phyloP scores from a whole-genome alignment of 192 early-diverging fungal genomes.

The Backusella westeae region DNA sequence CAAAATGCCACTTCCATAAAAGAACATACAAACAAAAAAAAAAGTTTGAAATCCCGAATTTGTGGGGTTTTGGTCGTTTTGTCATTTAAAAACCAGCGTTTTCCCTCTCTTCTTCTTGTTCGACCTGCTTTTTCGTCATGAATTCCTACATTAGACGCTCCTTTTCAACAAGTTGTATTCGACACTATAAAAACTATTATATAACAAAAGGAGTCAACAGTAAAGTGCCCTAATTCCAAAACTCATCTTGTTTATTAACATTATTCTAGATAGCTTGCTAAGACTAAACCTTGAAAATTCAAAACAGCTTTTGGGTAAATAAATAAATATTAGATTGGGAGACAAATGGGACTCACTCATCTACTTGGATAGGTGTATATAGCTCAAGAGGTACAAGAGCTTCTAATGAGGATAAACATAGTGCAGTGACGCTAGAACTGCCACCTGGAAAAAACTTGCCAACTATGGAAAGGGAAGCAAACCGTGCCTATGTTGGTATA shows the following conservation, averaged over 20 bases:
- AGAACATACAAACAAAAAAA: background rate
- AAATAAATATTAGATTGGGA: background rate
- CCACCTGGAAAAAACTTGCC: background rate
- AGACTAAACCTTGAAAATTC: slow-evolving; percentile 46
- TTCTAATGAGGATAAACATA: slow-evolving; percentile 56
- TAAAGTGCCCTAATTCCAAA: background rate
- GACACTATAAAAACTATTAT: slow-evolving; percentile 26
- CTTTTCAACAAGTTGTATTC: background rate
- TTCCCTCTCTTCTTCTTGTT: background rate
- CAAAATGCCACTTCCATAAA: no score
- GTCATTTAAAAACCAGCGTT: background rate
- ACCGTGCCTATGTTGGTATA: slow-evolving; percentile 49
- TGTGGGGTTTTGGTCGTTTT: background rate
- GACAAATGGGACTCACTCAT: background rate
- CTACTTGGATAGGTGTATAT: slow-evolving; percentile 17
- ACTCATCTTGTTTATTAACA: background rate
- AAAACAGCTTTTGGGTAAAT: slow-evolving; percentile 47
- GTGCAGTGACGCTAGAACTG: slow-evolving; percentile 40
- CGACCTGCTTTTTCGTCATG: background rate
- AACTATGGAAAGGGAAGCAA: slow-evolving; percentile 15
- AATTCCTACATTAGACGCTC: background rate
- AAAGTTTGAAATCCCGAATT: background rate
- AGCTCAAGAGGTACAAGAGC: slow-evolving; percentile 53
- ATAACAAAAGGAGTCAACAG: slow-evolving; percentile 18
- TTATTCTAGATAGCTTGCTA: slow-evolving; percentile 19